Percentiles rank a stretch among this genome's conserved stretches.
These are phyloP conservation scores for Vanrija sp. DNA, from an alignment of 1,284 basidiomycete genomes.

Conservation along the genomic window DNA sequence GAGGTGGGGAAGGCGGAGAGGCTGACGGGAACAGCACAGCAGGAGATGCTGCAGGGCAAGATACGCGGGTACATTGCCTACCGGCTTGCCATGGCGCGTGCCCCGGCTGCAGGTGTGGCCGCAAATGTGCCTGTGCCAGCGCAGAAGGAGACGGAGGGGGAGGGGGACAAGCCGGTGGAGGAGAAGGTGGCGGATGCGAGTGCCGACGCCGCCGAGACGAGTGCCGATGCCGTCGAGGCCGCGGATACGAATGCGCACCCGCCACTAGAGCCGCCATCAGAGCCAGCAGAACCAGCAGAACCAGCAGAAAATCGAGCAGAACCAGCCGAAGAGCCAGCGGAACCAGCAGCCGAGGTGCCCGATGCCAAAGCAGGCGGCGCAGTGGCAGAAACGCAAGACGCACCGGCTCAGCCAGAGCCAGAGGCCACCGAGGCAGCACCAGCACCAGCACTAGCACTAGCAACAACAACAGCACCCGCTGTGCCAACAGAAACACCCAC, in stretches of 20 bases:
- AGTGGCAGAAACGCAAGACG: not conserved
- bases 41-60: slow-evolving; percentile 30
- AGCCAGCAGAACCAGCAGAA: too few relatives aligned
- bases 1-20: not conserved
- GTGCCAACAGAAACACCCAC: not conserved
- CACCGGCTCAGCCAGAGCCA: not conserved
- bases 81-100: slow-evolving; percentile 11
- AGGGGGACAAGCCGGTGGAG: not conserved
- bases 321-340: not conserved
- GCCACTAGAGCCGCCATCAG: too few relatives aligned
- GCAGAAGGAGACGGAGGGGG: not conserved
- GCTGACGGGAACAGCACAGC: slow-evolving; percentile 29
- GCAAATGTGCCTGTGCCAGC: not conserved
- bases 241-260: too few relatives aligned
- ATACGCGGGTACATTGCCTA: slow-evolving; percentile 36
- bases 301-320: too few relatives aligned
- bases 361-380: not conserved
- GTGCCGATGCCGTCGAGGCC: too few relatives aligned
- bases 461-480: not conserved
- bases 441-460: not conserved
- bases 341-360: slow-evolving; percentile 1
- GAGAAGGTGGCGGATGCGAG: not conserved
- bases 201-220: too few relatives aligned
- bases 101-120: too few relatives aligned
- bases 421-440: too few relatives aligned